Evolutionary conservation across 305 asterid genomes (phyloP).

Genomic region (Plantago lanceolata): DNA sequence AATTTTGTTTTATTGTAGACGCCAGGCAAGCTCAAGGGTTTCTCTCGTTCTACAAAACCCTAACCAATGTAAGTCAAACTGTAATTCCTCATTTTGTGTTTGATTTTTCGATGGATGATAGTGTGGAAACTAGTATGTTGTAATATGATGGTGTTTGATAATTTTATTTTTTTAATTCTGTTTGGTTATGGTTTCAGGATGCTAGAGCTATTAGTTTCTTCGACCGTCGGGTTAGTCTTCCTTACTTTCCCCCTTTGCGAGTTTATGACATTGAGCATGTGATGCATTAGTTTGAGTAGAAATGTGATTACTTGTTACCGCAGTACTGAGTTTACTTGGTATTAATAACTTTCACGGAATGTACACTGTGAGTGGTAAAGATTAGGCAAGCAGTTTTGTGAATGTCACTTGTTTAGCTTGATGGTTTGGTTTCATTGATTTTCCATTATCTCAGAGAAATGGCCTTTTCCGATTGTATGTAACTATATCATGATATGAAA

Average conservation of each 20-base stretch:
- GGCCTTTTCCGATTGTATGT: too few species aligned
- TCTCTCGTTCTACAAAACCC: constrained; percentile 76
- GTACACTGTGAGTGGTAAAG: too few species aligned
- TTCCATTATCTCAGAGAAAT: not conserved
- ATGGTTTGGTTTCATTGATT: not conserved
- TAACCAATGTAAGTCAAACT: constrained; percentile 46
- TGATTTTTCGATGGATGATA: too few species aligned
- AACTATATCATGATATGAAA: too few species aligned
- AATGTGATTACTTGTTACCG: not conserved
- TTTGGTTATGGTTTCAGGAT: constrained; percentile 55
- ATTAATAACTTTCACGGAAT: too few species aligned
- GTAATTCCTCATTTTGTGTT: not conserved
- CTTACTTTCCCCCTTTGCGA: constrained; percentile 1
- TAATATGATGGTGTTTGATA: constrained; percentile 3
- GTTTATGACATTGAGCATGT: not conserved
- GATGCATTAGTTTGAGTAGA: not conserved
- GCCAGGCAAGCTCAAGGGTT: constrained; percentile 98
- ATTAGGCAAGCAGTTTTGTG: too few species aligned
- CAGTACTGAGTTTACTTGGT: too few species aligned
- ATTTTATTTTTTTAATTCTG: constrained; percentile 2
- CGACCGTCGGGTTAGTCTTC: constrained; percentile 77
- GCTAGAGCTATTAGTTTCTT: constrained; percentile 81
- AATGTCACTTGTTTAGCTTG: too few species aligned
- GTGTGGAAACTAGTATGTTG: constrained; percentile 1
- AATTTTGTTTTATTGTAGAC: constrained; percentile 45